Evolutionary conservation across 1,139 yeast genomes (phyloP).

Genomic region (Meyerozyma guilliermondii): DNA sequence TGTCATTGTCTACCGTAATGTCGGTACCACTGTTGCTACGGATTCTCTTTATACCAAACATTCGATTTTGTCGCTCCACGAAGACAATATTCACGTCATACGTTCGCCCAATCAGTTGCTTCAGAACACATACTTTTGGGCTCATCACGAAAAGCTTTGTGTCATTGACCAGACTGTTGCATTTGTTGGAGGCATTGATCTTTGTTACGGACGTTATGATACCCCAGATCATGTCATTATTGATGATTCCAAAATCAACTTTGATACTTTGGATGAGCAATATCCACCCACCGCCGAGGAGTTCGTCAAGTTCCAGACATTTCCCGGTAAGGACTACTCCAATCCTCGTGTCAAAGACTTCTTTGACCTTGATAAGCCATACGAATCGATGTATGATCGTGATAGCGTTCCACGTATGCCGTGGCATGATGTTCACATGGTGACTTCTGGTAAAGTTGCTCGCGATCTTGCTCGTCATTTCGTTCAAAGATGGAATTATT

Average conservation of each 20-base stretch:
- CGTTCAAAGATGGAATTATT: constrained; percentile 96
- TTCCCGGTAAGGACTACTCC: constrained; percentile 97
- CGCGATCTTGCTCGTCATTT: constrained; percentile 91
- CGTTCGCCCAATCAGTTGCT: constrained; percentile 94
- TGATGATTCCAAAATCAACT: constrained; percentile 59
- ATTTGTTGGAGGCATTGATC: constrained; percentile 91
- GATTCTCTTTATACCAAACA: constrained; percentile 95
- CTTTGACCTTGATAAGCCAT: constrained; percentile 73
- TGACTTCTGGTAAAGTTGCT: constrained; percentile 93
- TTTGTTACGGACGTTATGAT: constrained; percentile 94
- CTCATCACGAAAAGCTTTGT: constrained; percentile 94
- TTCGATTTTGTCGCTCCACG: constrained; percentile 76
- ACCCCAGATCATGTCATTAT: constrained; percentile 90
- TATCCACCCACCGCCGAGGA: constrained; percentile 28
- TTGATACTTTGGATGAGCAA: constrained; percentile 27
- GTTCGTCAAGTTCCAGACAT: constrained; percentile 54
- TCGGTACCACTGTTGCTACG: constrained; percentile 87
- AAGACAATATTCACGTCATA: constrained; percentile 78
- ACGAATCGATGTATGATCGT: constrained; percentile 90
- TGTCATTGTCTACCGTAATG: constrained; percentile 91
- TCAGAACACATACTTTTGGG: constrained; percentile 96
- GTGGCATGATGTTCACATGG: constrained; percentile 99
- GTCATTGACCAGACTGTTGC: constrained; percentile 85
- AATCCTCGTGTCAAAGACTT: constrained; percentile 93
- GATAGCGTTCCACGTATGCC: constrained; percentile 88